These are phyloP conservation scores for Aspergillus piperis DNA, from an alignment of 2,329 filamentous ascomycete genomes.

Conservation along the genomic window DNA sequence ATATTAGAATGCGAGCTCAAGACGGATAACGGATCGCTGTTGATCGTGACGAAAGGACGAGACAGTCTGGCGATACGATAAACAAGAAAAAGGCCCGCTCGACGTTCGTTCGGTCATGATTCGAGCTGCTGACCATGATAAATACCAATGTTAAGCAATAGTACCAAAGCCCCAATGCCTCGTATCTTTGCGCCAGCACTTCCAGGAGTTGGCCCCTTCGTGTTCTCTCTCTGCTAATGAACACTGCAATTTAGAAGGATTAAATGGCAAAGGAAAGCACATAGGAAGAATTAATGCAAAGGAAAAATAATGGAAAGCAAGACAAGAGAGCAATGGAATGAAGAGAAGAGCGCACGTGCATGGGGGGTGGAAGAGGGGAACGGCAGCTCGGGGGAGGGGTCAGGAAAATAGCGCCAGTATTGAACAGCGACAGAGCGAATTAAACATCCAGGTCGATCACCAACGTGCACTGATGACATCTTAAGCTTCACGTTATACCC, in stretches of 20 bases:
- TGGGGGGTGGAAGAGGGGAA: background rate
- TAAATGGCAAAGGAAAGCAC: slow-evolving; percentile 9
- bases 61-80: slow-evolving; percentile 20
- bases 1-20: slow-evolving; percentile 27
- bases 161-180: slow-evolving; percentile 10
- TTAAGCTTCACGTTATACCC: background rate
- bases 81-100: slow-evolving; percentile 24
- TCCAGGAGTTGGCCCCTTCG: background rate
- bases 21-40: slow-evolving; percentile 26
- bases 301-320: background rate
- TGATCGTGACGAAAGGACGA: slow-evolving; percentile 28
- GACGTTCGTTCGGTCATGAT: slow-evolving; percentile 29
- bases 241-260: slow-evolving; percentile 13
- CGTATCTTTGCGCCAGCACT: slow-evolving; percentile 1
- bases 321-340: slow-evolving; percentile 7
- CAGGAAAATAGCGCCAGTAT: background rate
- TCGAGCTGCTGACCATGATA: slow-evolving; percentile 32
- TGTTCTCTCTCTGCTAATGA: slow-evolving; percentile 1
- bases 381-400: background rate
- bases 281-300: background rate
- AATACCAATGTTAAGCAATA: slow-evolving; percentile 27
- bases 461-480: background rate
- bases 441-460: slow-evolving; percentile 3
- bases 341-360: background rate
- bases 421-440: background rate